Evolutionary conservation across 495 filamentous ascomycete genomes (phyloP).

Genomic region (Xylaria scruposa): DNA sequence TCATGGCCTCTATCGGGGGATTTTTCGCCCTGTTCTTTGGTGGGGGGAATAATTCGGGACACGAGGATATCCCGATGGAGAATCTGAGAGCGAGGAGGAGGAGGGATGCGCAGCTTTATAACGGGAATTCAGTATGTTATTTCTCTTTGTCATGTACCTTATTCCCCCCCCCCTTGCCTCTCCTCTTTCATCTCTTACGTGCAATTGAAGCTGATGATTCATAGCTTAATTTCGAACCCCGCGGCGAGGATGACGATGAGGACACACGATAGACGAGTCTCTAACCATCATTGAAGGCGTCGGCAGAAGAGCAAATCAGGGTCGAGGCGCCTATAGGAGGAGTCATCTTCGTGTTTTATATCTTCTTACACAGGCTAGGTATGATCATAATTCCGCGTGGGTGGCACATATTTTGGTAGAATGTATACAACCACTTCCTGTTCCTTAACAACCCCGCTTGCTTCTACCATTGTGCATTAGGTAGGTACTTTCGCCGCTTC

Average conservation of each 20-base stretch:
- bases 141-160: no score
- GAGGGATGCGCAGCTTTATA: constrained; percentile 75
- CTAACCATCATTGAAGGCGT: not conserved
- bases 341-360: not conserved
- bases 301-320: not conserved
- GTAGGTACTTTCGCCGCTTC: not conserved
- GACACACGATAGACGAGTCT: constrained; percentile 3
- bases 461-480: not conserved
- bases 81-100: constrained; percentile 22
- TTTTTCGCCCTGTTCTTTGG: constrained; percentile 40
- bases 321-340: not conserved
- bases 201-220: not conserved
- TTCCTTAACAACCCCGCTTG: not conserved
- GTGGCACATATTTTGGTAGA: not conserved
- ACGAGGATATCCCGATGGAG: constrained; percentile 25
- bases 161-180: not conserved
- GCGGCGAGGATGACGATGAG: constrained; percentile 56
- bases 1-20: constrained; percentile 39
- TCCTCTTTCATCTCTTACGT: not conserved
- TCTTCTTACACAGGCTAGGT: not conserved
- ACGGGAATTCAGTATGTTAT: constrained; percentile 80
- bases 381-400: not conserved
- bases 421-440: not conserved
- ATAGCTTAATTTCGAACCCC: constrained; percentile 78
- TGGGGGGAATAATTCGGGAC: constrained; percentile 23